A percentile compares a stretch with the other conserved stretches of the same genome.
These are phyloP conservation scores for Bryoerythrophyllum caledonicum DNA, from an alignment of 225 moss, liverwort and hornwort genomes.

Conservation along the genomic window DNA sequence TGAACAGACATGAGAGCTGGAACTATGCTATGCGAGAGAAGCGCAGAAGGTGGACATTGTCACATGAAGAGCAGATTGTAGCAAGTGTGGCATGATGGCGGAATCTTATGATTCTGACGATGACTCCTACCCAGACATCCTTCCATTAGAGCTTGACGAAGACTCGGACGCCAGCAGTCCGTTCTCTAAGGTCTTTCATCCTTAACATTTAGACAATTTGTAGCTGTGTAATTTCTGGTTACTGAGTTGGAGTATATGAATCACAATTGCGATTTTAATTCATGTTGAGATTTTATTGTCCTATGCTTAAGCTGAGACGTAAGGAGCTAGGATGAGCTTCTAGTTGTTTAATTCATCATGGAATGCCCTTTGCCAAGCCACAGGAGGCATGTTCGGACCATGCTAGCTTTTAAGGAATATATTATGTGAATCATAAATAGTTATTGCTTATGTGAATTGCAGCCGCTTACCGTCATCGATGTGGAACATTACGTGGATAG, in stretches of 20 bases:
- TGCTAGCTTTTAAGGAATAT: background rate
- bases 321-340: constrained; percentile 5
- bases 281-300: constrained; percentile 5
- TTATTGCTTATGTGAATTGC: constrained; percentile 23
- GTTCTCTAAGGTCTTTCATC: constrained; percentile 41
- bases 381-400: background rate
- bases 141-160: constrained; percentile 45
- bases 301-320: constrained; percentile 4
- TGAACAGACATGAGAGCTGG: constrained; percentile 21
- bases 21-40: constrained; percentile 17
- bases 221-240: constrained; percentile 9
- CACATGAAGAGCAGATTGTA: constrained; percentile 13
- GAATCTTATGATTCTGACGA: constrained; percentile 35
- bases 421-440: no score
- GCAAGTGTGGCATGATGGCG: constrained; percentile 31
- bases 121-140: constrained; percentile 39
- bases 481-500: constrained; percentile 18
- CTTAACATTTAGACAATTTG: constrained; percentile 5
- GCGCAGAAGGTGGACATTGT: constrained; percentile 1
- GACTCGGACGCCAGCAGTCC: constrained; percentile 37
- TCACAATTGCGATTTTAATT: constrained; percentile 9
- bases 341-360: constrained; percentile 19
- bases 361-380: background rate
- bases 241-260: constrained; percentile 1
- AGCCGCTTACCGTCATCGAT: constrained; percentile 34